Evolutionary conservation across 305 asterid species (phyloP).

Genomic region (Ajuga reptans): DNA sequence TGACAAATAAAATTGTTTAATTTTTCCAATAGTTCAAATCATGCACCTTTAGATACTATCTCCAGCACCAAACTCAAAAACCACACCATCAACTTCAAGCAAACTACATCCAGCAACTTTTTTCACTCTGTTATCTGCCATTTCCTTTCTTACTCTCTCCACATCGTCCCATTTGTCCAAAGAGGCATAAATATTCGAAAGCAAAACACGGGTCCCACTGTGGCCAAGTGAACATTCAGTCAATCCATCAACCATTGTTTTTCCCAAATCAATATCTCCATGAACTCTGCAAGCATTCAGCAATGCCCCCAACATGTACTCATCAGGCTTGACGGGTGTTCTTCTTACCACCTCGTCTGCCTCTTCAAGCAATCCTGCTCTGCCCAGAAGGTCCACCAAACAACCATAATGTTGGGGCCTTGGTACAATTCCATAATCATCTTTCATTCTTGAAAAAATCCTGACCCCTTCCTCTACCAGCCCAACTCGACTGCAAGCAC

Average conservation of each 20-base stretch:
- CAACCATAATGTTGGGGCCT: slow-evolving; percentile 41
- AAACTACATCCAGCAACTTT: slow-evolving; percentile 47
- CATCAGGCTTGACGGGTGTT: slow-evolving; percentile 38
- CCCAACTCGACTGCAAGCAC: slow-evolving; percentile 46
- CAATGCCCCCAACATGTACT: slow-evolving; percentile 39
- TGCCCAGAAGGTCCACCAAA: slow-evolving; percentile 43
- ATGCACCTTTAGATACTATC: no score
- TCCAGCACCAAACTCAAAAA: slow-evolving; percentile 20
- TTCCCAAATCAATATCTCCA: slow-evolving; percentile 26
- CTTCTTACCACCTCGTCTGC: slow-evolving; percentile 31
- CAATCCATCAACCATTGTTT: slow-evolving; percentile 24
- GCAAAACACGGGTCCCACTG: slow-evolving; percentile 36
- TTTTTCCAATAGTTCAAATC: no score
- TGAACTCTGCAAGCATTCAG: slow-evolving; percentile 42
- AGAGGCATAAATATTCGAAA: slow-evolving; percentile 47
- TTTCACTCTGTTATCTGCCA: slow-evolving; percentile 37
- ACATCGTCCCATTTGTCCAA: slow-evolving; percentile 41
- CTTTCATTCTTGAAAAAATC: slow-evolving; percentile 35
- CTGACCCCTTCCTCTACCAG: slow-evolving; percentile 40
- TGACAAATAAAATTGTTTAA: no score
- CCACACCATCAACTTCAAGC: slow-evolving; percentile 28
- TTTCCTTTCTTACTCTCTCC: slow-evolving; percentile 37
- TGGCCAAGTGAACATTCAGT: slow-evolving; percentile 24
- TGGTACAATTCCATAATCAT: slow-evolving; percentile 33
- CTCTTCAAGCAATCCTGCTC: slow-evolving; percentile 41